Percentiles rank a stretch among this genome's conserved stretches.
Evolutionary conservation across 2,329 filamentous ascomycete genomes (phyloP).

Genomic region (Talaromyces verruculosus): DNA sequence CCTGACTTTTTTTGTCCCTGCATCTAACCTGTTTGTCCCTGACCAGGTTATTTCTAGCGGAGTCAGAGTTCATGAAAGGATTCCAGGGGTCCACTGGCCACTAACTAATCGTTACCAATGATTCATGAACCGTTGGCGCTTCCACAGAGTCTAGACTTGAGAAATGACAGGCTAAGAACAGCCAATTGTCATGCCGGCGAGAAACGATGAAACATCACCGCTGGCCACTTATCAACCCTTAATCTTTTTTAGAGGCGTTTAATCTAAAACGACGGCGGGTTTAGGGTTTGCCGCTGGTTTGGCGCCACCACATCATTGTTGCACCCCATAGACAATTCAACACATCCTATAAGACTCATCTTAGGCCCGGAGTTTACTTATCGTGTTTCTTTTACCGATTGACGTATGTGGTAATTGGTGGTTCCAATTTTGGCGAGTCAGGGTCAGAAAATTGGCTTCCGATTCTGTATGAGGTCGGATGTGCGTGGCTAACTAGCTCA

Average conservation of each 20-base stretch:
- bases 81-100: background rate
- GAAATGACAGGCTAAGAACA: background rate
- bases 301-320: background rate
- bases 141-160: background rate
- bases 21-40: background rate
- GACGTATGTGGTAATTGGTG: background rate
- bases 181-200: background rate
- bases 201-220: background rate
- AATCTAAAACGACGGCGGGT: slow-evolving; percentile 3
- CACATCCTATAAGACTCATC: background rate
- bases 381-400: background rate
- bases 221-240: background rate
- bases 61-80: background rate
- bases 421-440: background rate
- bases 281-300: background rate
- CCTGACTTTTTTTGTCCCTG: background rate
- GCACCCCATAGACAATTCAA: background rate
- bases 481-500: background rate
- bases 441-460: background rate
- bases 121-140: background rate
- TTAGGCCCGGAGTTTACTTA: background rate
- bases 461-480: background rate
- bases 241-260: background rate
- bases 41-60: background rate
- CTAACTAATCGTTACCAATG: background rate